Percentiles rank a stretch among this genome's conserved stretches.
Conservation (phyloP, 345 rosid genomes). For the Eucalyptus cladocalyx region DNA sequence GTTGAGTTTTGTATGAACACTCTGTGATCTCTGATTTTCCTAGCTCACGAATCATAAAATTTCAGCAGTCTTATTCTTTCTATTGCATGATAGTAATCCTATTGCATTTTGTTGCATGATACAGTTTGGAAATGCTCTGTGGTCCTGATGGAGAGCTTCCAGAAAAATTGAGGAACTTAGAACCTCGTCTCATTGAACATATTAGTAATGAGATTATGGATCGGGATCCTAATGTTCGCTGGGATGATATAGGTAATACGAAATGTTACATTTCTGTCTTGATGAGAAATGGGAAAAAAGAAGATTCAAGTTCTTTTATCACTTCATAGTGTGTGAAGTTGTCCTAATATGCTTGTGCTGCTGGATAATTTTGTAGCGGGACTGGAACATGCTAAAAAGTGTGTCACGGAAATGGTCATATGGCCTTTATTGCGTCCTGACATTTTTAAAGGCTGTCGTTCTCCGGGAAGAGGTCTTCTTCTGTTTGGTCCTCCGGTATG, state of each 20-base stretch:
- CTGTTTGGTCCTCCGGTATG: constrained; percentile 97
- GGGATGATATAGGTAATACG: constrained; percentile 89
- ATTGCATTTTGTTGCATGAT: background rate
- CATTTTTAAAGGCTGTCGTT: constrained; percentile 92
- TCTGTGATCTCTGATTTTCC: background rate
- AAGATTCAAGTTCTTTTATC: background rate
- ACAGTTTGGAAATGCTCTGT: constrained; percentile 85
- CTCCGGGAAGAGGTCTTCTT: constrained; percentile 98
- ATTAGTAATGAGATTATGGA: constrained; percentile 98
- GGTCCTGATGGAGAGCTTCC: constrained; percentile 99
- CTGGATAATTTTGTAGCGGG: constrained; percentile 52
- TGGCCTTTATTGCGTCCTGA: constrained; percentile 98
- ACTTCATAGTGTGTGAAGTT: background rate
- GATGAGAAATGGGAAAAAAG: background rate
- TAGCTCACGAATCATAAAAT: background rate
- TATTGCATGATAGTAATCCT: background rate
- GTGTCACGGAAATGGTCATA: constrained; percentile 97
- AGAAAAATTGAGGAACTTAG: constrained; percentile 85
- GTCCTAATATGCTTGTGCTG: constrained; percentile 7
- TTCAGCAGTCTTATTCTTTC: background rate
- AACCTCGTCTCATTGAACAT: constrained; percentile 94
- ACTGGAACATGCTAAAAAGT: constrained; percentile 96
- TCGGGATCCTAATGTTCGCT: constrained; percentile 88
- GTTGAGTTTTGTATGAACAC: background rate
- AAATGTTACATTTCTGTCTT: background rate